A percentile compares a stretch with the other conserved stretches of the same genome.
phyloP scores from a whole-genome alignment of 2,329 filamentous ascomycete species.

The Ophiognomonia clavigignenti-juglandacearum region DNA sequence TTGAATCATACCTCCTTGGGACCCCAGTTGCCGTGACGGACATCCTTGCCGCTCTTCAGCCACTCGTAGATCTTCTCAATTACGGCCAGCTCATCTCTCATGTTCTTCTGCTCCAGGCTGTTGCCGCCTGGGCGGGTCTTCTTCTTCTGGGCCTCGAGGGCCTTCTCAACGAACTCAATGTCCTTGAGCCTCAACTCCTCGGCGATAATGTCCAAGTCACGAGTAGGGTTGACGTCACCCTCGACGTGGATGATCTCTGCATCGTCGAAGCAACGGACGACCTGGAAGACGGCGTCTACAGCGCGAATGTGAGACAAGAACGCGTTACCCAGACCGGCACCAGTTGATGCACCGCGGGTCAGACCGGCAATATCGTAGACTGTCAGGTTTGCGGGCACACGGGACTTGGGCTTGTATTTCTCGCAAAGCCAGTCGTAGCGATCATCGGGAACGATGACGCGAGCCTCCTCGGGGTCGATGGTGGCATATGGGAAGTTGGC shows the following conservation, averaged over 20 bases:
- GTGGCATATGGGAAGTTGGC: conserved; percentile 99
- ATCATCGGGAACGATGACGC: conserved; percentile 93
- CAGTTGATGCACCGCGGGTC: conserved; percentile 91
- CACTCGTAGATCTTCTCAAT: conserved; percentile 84
- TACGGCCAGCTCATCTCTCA: conserved; percentile 88
- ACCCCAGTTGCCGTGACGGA: conserved; percentile 82
- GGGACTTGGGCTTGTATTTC: conserved; percentile 97
- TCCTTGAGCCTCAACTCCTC: conserved; percentile 97
- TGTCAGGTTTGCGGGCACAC: conserved; percentile 94
- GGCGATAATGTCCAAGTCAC: conserved; percentile 93
- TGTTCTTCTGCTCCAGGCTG: conserved; percentile 95
- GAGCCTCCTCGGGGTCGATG: conserved; percentile 97
- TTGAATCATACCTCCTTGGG: conserved; percentile 82
- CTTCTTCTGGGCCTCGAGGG: conserved; percentile 85
- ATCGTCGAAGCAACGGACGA: conserved; percentile 96
- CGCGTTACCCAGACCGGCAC: conserved; percentile 93
- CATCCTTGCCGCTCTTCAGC: conserved; percentile 85
- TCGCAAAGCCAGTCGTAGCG: conserved; percentile 93
- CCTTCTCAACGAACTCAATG: conserved; percentile 97
- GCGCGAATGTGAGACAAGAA: conserved; percentile 99
- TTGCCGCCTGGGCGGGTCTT: conserved; percentile 93
- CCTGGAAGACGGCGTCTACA: conserved; percentile 96
- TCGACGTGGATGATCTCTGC: conserved; percentile 99
- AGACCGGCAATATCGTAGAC: conserved; percentile 98
- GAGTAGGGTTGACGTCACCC: conserved; percentile 91